phyloP scores from a whole-genome alignment of 2,329 filamentous ascomycete genomes.

The Colletotrichum sublineola region DNA sequence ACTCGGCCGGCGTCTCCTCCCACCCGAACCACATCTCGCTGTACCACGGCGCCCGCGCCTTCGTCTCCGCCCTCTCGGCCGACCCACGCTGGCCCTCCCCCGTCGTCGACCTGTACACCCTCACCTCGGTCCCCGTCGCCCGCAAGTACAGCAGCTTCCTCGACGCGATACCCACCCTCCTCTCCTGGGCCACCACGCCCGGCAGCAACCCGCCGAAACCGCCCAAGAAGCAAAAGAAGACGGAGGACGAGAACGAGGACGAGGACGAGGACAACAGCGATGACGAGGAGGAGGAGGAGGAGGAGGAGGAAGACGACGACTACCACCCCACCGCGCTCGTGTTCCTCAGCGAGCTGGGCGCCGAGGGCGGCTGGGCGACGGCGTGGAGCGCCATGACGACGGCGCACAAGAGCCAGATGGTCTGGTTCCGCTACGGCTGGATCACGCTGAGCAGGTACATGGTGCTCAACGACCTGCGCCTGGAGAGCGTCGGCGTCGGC shows the following conservation, averaged over 20 bases:
- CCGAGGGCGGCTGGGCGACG: slow-evolving; percentile 63
- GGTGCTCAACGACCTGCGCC: slow-evolving; percentile 88
- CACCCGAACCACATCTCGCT: slow-evolving; percentile 96
- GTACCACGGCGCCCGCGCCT: slow-evolving; percentile 83
- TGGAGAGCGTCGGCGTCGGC: slow-evolving; percentile 57
- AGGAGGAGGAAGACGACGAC: slow-evolving; percentile 58
- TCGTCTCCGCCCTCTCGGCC: slow-evolving; percentile 74
- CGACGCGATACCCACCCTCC: slow-evolving; percentile 80
- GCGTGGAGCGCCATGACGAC: slow-evolving; percentile 90
- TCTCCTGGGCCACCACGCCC: slow-evolving; percentile 63
- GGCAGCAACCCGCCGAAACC: slow-evolving; percentile 42
- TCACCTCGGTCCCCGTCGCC: slow-evolving; percentile 77
- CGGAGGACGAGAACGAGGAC: slow-evolving; percentile 44
- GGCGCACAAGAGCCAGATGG: slow-evolving; percentile 96
- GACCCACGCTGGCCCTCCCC: slow-evolving; percentile 77
- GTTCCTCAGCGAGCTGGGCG: slow-evolving; percentile 78
- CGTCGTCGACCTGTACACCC: slow-evolving; percentile 87
- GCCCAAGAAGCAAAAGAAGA: slow-evolving; percentile 34
- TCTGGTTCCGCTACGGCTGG: slow-evolving; percentile 98
- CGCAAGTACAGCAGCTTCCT: slow-evolving; percentile 87
- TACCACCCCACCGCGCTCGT: slow-evolving; percentile 71
- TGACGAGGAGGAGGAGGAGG: slow-evolving; percentile 41
- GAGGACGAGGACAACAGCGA: slow-evolving; percentile 52
- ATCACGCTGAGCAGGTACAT: slow-evolving; percentile 93
- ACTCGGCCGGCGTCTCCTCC: slow-evolving; percentile 82